Evolutionary conservation across 352 stramenopile species (phyloP).

Genomic region (Blastocystis sp.): DNA sequence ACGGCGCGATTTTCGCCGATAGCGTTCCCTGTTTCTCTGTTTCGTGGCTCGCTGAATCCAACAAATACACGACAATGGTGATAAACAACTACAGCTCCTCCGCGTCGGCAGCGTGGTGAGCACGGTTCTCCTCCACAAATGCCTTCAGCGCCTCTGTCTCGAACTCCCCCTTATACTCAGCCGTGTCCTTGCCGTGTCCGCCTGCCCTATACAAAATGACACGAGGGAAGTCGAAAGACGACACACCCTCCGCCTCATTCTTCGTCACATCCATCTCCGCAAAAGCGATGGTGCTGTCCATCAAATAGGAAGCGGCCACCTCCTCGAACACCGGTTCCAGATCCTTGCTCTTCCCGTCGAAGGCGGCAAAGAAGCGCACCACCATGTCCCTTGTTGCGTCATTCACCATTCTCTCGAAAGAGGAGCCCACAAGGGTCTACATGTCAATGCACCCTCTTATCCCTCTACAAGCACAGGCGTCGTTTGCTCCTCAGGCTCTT

Average conservation of each 20-base stretch:
- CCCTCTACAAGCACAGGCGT: slow-evolving; percentile 26
- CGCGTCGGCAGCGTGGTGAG: background rate
- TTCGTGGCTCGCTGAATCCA: background rate
- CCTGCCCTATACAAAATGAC: slow-evolving; percentile 42
- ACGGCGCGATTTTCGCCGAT: background rate
- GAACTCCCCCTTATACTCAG: slow-evolving; percentile 17
- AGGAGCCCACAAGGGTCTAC: slow-evolving; percentile 44
- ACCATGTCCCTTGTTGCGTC: slow-evolving; percentile 26
- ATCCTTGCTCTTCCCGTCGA: slow-evolving; percentile 46
- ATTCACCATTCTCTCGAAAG: slow-evolving; percentile 40
- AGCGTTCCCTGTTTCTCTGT: slow-evolving; percentile 26
- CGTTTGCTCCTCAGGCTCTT: slow-evolving; percentile 2
- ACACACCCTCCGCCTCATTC: slow-evolving; percentile 39
- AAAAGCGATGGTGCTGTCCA: slow-evolving; percentile 24
- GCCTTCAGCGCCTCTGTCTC: background rate
- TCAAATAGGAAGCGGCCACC: background rate
- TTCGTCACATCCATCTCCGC: slow-evolving; percentile 39
- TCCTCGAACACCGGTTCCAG: background rate
- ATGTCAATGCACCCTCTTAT: background rate
- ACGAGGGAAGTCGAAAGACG: slow-evolving; percentile 10
- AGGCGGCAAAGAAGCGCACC: slow-evolving; percentile 35
- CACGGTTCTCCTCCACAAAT: slow-evolving; percentile 34
- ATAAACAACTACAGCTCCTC: slow-evolving; percentile 13
- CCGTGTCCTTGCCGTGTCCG: slow-evolving; percentile 43
- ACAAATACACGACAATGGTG: slow-evolving; percentile 17